A percentile compares a stretch with the other conserved stretches of the same genome.
These are phyloP conservation scores for Stenocarpella maydis DNA, from an alignment of 2,329 filamentous ascomycete genomes.

Conservation along the genomic window DNA sequence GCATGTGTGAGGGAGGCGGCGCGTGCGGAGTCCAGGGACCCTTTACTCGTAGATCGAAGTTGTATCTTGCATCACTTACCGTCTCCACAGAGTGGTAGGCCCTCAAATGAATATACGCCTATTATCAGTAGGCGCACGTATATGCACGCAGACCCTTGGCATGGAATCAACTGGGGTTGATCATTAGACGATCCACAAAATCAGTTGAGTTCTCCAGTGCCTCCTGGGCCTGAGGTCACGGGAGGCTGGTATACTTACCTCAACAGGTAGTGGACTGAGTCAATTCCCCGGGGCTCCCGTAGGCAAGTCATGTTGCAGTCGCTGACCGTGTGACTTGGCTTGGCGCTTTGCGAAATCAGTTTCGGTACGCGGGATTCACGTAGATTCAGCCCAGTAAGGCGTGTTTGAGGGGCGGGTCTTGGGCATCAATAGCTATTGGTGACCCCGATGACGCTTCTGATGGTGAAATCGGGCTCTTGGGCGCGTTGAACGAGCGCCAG, in stretches of 20 bases:
- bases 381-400: constrained; percentile 5
- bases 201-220: neutral
- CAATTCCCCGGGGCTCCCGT: neutral
- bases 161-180: neutral
- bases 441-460: neutral
- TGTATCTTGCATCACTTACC: neutral
- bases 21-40: neutral
- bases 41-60: neutral
- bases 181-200: neutral
- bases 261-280: neutral
- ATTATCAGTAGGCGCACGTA: constrained; percentile 5
- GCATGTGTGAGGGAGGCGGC: neutral
- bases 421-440: neutral
- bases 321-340: neutral
- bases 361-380: neutral
- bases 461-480: neutral
- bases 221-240: neutral
- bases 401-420: neutral
- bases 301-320: neutral
- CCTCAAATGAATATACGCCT: neutral
- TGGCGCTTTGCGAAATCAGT: constrained; percentile 4
- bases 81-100: neutral
- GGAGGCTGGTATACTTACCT: too few species aligned
- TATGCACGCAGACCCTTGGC: neutral
- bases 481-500: neutral